A percentile compares a stretch with the other conserved stretches of the same genome.
Conservation (phyloP, 768 basidiomycete genomes). For the Calocera viscosa region DNA sequence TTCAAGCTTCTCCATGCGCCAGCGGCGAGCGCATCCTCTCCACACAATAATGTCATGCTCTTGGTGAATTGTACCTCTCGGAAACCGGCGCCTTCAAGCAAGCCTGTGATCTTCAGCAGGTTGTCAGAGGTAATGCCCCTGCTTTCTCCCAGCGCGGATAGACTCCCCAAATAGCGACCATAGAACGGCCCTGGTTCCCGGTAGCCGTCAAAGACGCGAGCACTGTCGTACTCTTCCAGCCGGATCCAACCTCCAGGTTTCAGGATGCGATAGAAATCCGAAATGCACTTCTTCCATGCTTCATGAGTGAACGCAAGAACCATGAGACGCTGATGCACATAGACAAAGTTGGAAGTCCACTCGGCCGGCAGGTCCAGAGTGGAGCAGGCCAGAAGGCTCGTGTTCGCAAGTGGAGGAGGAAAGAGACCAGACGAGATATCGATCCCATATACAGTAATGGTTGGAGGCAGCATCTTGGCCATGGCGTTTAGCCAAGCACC, state of each 20-base stretch:
- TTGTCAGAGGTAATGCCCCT: not conserved
- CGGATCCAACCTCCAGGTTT: conserved; percentile 15
- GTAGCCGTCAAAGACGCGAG: conserved; percentile 8
- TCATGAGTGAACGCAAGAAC: not conserved
- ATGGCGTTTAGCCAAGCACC: conserved; percentile 16
- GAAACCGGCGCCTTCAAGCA: not conserved
- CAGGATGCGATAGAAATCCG: conserved; percentile 8
- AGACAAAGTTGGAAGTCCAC: conserved; percentile 10
- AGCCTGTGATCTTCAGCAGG: not conserved
- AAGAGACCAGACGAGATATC: conserved; percentile 17
- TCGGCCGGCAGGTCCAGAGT: conserved; percentile 15
- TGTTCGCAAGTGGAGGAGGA: conserved; percentile 13
- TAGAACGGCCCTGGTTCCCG: not conserved
- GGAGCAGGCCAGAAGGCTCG: conserved; percentile 16
- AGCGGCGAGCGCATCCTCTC: not conserved
- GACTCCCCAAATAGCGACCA: not conserved
- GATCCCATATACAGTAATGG: conserved; percentile 13
- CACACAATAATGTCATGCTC: not conserved
- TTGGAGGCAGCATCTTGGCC: conserved; percentile 2
- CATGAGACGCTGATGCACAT: conserved; percentile 16
- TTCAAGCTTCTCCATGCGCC: not conserved
- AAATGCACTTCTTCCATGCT: conserved; percentile 10
- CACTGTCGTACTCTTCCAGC: conserved; percentile 10
- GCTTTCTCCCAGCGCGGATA: not conserved
- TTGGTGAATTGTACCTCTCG: not conserved